Conservation (phyloP, 768 basidiomycete genomes). For the Mrakia blollopis region DNA sequence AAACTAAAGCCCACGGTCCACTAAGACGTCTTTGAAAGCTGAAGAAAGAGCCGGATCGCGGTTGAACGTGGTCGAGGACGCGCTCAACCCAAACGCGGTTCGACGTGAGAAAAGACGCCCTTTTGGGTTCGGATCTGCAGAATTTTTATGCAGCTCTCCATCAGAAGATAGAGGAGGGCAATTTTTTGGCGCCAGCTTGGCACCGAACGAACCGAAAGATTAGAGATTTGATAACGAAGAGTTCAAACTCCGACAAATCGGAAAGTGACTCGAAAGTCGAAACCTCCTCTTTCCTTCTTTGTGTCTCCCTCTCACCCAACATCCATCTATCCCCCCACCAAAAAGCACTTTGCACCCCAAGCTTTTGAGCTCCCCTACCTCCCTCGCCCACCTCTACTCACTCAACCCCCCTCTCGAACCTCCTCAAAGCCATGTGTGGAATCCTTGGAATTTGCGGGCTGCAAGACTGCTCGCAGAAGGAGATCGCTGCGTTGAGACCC, state of each 20-base stretch:
- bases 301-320: neutral
- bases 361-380: neutral
- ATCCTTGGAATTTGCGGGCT: slow-evolving; percentile 76
- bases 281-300: neutral
- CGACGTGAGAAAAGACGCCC: no score
- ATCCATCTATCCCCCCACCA: neutral
- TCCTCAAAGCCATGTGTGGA: slow-evolving; percentile 65
- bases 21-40: no score
- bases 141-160: no score
- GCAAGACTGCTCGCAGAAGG: slow-evolving; percentile 58
- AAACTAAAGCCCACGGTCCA: no score
- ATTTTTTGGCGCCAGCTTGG: no score
- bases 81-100: no score
- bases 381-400: neutral
- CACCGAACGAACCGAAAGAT: no score
- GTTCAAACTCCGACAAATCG: neutral
- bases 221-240: neutral
- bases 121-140: no score
- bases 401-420: neutral
- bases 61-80: no score
- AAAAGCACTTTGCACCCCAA: neutral
- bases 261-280: neutral
- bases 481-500: slow-evolving; percentile 62
- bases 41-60: no score
- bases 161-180: no score